These are phyloP conservation scores for Solanum boliviense DNA, from an alignment of 257 asterid genomes.

Conservation along the genomic window DNA sequence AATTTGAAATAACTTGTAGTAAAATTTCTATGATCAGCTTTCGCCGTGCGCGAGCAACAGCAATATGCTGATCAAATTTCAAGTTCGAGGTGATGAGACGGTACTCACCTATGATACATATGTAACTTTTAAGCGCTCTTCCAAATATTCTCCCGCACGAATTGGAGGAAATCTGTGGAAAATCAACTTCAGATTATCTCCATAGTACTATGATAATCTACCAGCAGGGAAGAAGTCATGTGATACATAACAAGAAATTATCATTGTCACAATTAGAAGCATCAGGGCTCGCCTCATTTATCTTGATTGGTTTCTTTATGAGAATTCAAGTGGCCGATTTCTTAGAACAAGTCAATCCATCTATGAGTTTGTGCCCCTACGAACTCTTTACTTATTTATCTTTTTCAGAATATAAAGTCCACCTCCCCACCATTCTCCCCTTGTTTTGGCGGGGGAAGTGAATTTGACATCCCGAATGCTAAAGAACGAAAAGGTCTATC, in stretches of 20 bases:
- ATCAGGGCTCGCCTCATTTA: background rate
- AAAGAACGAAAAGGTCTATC: background rate
- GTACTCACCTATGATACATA: conserved; percentile 9
- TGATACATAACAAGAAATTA: background rate
- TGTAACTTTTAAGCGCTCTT: conserved; percentile 30
- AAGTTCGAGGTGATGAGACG: background rate
- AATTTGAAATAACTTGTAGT: background rate
- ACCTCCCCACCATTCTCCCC: background rate
- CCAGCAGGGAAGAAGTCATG: background rate
- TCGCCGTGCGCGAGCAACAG: background rate
- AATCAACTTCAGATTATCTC: background rate
- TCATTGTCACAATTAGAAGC: background rate
- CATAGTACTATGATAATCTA: background rate
- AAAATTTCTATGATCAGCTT: background rate
- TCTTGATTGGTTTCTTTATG: background rate
- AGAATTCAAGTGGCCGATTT: background rate
- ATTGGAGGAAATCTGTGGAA: conserved; percentile 41
- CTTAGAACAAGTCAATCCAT: background rate
- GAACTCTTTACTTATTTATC: background rate
- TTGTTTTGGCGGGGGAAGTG: background rate
- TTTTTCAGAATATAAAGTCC: background rate
- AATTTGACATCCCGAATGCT: background rate
- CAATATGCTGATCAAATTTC: background rate
- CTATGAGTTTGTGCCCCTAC: background rate
- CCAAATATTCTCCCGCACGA: conserved; percentile 40